Conservation (phyloP, 2,329 filamentous ascomycete species). For the Dendryphion nanum region DNA sequence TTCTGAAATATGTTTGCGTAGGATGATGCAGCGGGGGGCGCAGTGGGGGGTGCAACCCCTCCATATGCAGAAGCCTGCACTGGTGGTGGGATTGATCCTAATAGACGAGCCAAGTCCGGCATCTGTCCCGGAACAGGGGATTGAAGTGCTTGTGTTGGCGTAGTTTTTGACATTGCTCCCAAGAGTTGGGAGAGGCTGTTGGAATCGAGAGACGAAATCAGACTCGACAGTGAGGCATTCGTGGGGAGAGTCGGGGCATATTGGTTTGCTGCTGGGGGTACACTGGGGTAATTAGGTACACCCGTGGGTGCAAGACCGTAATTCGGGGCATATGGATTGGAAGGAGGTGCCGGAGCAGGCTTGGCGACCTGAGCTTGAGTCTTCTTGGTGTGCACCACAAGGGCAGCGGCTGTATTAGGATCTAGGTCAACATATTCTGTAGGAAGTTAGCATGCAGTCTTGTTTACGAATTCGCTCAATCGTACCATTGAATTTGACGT, state of each 20-base stretch:
- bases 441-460: constrained; percentile 18
- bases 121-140: constrained; percentile 31
- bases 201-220: constrained; percentile 68
- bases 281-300: constrained; percentile 28
- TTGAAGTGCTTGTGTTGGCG: constrained; percentile 40
- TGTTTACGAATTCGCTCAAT: constrained; percentile 14
- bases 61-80: constrained; percentile 25
- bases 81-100: constrained; percentile 32
- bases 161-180: constrained; percentile 52
- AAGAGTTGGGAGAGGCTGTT: constrained; percentile 69
- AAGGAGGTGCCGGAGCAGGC: constrained; percentile 31
- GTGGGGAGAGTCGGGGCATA: constrained; percentile 30
- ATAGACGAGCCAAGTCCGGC: constrained; percentile 39
- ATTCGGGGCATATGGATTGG: constrained; percentile 19
- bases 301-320: constrained; percentile 25
- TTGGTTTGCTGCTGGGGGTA: constrained; percentile 37
- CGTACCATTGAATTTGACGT: constrained; percentile 75
- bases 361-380: constrained; percentile 34
- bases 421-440: constrained; percentile 85
- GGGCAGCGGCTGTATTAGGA: constrained; percentile 72
- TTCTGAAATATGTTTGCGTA: constrained; percentile 37
- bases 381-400: constrained; percentile 71
- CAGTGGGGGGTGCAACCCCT: constrained; percentile 17
- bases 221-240: constrained; percentile 50
- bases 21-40: constrained; percentile 5